These are phyloP conservation scores for Trichoderma sp. DNA, from an alignment of 2,329 filamentous ascomycete genomes.

Conservation along the genomic window DNA sequence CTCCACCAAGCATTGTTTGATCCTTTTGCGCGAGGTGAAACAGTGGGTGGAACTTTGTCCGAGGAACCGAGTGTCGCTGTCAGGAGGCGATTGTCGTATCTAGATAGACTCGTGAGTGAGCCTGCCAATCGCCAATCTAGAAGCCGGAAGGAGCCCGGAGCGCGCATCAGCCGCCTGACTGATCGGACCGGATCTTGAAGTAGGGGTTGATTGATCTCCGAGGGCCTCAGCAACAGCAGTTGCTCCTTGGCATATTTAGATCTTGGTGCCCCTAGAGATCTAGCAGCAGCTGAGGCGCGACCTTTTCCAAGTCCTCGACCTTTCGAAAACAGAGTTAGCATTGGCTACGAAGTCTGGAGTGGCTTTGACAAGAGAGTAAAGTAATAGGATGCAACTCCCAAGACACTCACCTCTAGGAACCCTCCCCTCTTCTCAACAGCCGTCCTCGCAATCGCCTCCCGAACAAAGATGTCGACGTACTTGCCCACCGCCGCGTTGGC, in stretches of 20 bases:
- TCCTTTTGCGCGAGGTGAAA: constrained; percentile 5
- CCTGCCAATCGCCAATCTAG: neutral
- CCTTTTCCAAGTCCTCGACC: constrained; percentile 87
- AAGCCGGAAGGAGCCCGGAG: neutral
- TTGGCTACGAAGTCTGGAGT: neutral
- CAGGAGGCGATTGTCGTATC: neutral
- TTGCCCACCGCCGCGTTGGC: constrained; percentile 76
- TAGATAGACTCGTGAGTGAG: neutral
- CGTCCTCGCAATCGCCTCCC: constrained; percentile 82
- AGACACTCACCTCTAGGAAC: constrained; percentile 69
- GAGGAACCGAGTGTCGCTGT: neutral
- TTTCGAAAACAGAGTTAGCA: constrained; percentile 47
- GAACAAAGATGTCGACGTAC: constrained; percentile 89
- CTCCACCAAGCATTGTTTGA: neutral
- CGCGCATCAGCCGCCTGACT: neutral
- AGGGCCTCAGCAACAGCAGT: neutral
- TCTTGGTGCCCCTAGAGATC: constrained; percentile 66
- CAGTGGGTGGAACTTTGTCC: neutral
- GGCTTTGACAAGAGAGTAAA: neutral
- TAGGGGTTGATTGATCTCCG: neutral
- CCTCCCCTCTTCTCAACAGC: constrained; percentile 69
- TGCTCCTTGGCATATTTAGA: neutral
- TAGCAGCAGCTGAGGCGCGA: constrained; percentile 80
- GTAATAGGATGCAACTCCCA: neutral
- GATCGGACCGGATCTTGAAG: neutral